Evolutionary conservation across 352 stramenopile genomes (phyloP).

Genomic region (Peronospora farinosa): DNA sequence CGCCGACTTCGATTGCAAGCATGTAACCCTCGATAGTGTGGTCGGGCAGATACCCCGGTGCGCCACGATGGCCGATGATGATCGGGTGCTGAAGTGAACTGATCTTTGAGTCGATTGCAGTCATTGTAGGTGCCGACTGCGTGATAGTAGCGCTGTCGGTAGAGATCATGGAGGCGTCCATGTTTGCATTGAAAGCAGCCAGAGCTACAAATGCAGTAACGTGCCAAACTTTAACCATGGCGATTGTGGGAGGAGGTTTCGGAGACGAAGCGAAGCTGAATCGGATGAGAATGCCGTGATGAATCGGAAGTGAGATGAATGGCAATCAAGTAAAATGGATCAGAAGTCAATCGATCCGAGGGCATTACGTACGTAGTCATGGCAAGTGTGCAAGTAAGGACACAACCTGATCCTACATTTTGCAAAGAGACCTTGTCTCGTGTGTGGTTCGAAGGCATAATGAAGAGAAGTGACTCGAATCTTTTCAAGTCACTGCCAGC

Average conservation of each 20-base stretch:
- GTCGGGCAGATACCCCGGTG: slow-evolving; percentile 86
- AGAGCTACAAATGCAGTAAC: slow-evolving; percentile 26
- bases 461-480: too few relatives aligned
- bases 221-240: slow-evolving; percentile 47
- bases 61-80: slow-evolving; percentile 81
- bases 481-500: not conserved
- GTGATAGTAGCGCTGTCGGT: slow-evolving; percentile 4
- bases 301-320: slow-evolving; percentile 23
- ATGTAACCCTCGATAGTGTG: slow-evolving; percentile 87
- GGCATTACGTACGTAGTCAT: not conserved
- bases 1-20: slow-evolving; percentile 83
- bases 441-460: not conserved
- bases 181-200: slow-evolving; percentile 18
- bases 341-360: slow-evolving; percentile 9
- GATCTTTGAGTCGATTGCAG: slow-evolving; percentile 17
- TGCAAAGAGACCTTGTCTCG: too few relatives aligned
- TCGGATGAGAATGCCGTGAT: not conserved
- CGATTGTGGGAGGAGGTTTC: slow-evolving; percentile 2
- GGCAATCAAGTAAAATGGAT: slow-evolving; percentile 11
- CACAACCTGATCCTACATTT: too few relatives aligned
- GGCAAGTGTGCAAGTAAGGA: not conserved
- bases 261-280: slow-evolving; percentile 6
- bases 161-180: slow-evolving; percentile 29
- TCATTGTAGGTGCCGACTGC: slow-evolving; percentile 14
- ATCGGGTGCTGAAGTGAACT: slow-evolving; percentile 43